Conservation (phyloP, 2,329 filamentous ascomycete species). For the Teratosphaeria epicoccoides region DNA sequence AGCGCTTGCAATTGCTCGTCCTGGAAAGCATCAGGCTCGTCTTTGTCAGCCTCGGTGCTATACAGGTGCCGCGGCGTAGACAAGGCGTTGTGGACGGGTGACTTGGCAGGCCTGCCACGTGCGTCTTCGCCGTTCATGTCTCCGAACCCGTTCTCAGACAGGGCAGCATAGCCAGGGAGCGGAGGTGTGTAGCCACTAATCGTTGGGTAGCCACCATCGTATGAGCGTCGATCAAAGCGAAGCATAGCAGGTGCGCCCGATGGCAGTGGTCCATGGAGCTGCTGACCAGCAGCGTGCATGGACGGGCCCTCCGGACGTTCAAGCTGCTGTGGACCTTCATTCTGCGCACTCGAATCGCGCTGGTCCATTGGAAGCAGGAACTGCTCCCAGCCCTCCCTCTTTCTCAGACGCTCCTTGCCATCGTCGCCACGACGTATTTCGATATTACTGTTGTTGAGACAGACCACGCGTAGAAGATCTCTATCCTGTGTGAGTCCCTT, state of each 20-base stretch:
- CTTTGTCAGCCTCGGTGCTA: slow-evolving; percentile 10
- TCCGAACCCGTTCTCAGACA: slow-evolving; percentile 3
- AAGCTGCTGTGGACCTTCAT: slow-evolving; percentile 52
- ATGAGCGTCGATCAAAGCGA: slow-evolving; percentile 16
- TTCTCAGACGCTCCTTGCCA: slow-evolving; percentile 66
- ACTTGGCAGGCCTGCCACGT: slow-evolving; percentile 21
- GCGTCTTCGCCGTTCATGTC: slow-evolving; percentile 18
- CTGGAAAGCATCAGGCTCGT: slow-evolving; percentile 38
- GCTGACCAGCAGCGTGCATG: slow-evolving; percentile 21
- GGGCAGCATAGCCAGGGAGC: slow-evolving; percentile 13
- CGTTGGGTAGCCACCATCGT: slow-evolving; percentile 14
- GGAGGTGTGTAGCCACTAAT: slow-evolving; percentile 18
- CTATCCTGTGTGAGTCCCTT: slow-evolving; percentile 61
- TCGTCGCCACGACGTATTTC: slow-evolving; percentile 69
- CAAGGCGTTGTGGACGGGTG: slow-evolving; percentile 19
- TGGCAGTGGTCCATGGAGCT: slow-evolving; percentile 17
- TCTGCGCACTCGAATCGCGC: slow-evolving; percentile 62
- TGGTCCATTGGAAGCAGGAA: slow-evolving; percentile 65
- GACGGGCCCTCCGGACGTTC: slow-evolving; percentile 31
- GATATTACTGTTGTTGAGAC: slow-evolving; percentile 58
- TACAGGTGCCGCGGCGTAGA: slow-evolving; percentile 3
- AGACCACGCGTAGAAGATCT: slow-evolving; percentile 63
- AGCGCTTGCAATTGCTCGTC: slow-evolving; percentile 44
- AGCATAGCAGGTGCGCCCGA: slow-evolving; percentile 10
- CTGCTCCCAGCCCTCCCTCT: slow-evolving; percentile 63